A percentile compares a stretch with the other conserved stretches of the same genome.
phyloP scores from a whole-genome alignment of 345 rosid genomes.

The Arabidopsis suecica region DNA sequence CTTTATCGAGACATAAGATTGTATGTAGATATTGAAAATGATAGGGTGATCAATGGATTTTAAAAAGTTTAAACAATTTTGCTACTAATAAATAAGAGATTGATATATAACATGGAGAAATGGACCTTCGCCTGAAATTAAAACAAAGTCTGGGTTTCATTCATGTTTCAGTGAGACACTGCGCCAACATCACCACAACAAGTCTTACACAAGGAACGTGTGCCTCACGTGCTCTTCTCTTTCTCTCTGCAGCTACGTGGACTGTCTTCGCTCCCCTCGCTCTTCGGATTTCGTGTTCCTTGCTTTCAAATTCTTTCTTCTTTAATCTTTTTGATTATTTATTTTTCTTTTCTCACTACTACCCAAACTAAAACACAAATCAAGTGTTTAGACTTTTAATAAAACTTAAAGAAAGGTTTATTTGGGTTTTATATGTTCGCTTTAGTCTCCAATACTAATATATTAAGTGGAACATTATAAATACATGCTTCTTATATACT shows the following conservation, averaged over 20 bases:
- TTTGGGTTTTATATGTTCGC: constrained; percentile 21
- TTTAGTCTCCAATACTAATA: neutral
- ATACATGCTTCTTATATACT: neutral
- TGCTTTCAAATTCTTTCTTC: constrained; percentile 1
- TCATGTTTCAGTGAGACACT: constrained; percentile 47
- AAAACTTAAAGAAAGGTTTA: constrained; percentile 22
- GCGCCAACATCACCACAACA: constrained; percentile 44
- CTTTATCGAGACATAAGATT: no score
- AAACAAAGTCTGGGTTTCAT: constrained; percentile 43
- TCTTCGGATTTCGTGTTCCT: constrained; percentile 34
- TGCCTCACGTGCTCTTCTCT: constrained; percentile 38
- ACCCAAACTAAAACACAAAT: constrained; percentile 27
- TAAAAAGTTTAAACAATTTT: neutral
- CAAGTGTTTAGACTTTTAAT: constrained; percentile 35
- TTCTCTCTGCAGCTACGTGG: constrained; percentile 35
- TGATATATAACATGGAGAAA: constrained; percentile 38
- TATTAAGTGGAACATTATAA: no score
- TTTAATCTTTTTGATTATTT: neutral
- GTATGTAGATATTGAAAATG: constrained; percentile 14
- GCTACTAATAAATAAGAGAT: constrained; percentile 26
- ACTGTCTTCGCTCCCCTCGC: constrained; percentile 30
- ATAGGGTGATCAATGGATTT: constrained; percentile 15
- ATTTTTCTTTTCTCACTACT: constrained; percentile 12
- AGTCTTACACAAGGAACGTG: constrained; percentile 46
- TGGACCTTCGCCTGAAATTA: constrained; percentile 47